Evolutionary conservation across 768 basidiomycete genomes (phyloP), one percentile per base, ranked within the genome.

Genomic region (Boletus rex-veris): DNA sequence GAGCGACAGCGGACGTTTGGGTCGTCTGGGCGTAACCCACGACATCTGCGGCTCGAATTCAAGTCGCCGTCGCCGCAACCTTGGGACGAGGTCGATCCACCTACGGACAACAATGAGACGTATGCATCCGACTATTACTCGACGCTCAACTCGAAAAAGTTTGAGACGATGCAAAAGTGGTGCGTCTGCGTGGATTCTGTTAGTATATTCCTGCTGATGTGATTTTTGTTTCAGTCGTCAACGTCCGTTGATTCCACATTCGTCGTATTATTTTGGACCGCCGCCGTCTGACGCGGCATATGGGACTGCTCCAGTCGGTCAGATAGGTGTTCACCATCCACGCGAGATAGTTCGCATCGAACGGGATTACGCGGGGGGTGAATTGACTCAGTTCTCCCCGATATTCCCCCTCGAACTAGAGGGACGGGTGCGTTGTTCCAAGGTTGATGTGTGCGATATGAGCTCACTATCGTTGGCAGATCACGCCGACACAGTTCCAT

Each of bases 331-430:
- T 21, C 91, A 97, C 66, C 85, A 91, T 61, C 95, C 96, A 15
- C 84, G 95, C 49, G 96, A 98, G 74, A 82, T 99, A 53, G 75
- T 99, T 48, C 79, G 96, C 42, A 75, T 99, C 39, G 96, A 98
- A 70, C 75, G 97, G 49, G 97, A 99, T 69, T 99, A 97, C 68
- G 82, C 77, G 14, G 85, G 86, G 1, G 97, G 96, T 3, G 96
- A 98, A 67, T 75, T 95, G 7, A 80, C 85, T 30, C 96, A 98
- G 72, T 97, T 99, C 69, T 80, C 90, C 33, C 81, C 92, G 0
- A 83, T 86, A 58, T 99, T 88, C 71, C 94, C 92, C 2, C 73
- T 95, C 39, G 97, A 99, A 70, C 77, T 99, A 6, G 95, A 98
- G 61, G 92, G 92, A 43, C 80, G 97, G 70, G 94, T 96, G 63